Conservation (phyloP, 371 early-diverging fungal genomes). For the Mucor racemosus region DNA sequence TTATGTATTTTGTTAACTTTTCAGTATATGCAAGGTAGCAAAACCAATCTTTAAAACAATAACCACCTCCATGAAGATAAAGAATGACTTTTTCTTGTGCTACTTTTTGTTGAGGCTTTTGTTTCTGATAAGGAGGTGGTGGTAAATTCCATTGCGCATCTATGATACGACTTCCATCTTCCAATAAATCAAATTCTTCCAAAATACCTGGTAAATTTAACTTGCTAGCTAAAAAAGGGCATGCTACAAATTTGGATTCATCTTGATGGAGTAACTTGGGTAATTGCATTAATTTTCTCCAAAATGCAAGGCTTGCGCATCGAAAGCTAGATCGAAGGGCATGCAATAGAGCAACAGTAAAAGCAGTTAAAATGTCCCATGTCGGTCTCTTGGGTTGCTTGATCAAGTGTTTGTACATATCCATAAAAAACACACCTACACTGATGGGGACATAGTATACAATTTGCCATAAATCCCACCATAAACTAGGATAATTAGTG, state of each 20-base stretch:
- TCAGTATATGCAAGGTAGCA: slow-evolving; percentile 44
- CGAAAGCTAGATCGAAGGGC: neutral
- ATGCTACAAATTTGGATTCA: neutral
- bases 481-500: neutral
- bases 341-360: slow-evolving; percentile 1
- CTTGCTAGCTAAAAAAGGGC: slow-evolving; percentile 1
- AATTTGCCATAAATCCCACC: slow-evolving; percentile 9
- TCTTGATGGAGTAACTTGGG: neutral
- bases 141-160: slow-evolving; percentile 22
- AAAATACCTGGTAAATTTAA: slow-evolving; percentile 16
- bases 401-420: slow-evolving; percentile 4
- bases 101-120: neutral
- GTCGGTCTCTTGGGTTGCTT: slow-evolving; percentile 9
- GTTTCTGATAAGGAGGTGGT: neutral
- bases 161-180: slow-evolving; percentile 15
- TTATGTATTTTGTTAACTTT: slow-evolving; percentile 38
- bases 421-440: slow-evolving; percentile 2
- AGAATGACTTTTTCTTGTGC: slow-evolving; percentile 47
- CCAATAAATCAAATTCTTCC: slow-evolving; percentile 6
- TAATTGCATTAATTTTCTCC: neutral
- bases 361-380: slow-evolving; percentile 10
- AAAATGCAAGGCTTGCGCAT: neutral
- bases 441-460: neutral
- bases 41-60: slow-evolving; percentile 48
- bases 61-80: slow-evolving; percentile 67